Evolutionary conservation across 768 basidiomycete genomes (phyloP).

Genomic region (Lactarius quietus): DNA sequence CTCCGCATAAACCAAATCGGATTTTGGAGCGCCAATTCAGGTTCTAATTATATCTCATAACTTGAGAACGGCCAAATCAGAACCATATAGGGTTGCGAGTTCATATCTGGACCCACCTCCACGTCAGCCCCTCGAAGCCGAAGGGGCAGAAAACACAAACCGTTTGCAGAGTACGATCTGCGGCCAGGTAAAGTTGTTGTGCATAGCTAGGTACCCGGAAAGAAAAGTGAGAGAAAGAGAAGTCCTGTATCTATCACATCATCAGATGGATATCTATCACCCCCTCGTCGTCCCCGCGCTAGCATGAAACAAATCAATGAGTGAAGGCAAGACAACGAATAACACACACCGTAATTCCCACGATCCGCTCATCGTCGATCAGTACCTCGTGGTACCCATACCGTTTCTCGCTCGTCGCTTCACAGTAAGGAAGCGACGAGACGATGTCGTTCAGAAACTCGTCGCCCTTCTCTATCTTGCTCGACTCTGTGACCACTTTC

Average conservation of each 20-base stretch:
- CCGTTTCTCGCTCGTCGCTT: constrained; percentile 22
- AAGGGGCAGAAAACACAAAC: too few relatives aligned
- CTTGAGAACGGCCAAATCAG: background rate
- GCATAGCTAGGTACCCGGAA: constrained; percentile 2
- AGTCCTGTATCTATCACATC: constrained; percentile 3
- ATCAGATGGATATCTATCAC: constrained; percentile 17
- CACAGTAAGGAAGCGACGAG: constrained; percentile 20
- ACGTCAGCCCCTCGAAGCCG: background rate
- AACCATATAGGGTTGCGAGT: background rate
- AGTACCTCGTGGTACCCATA: constrained; percentile 22
- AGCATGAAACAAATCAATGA: background rate
- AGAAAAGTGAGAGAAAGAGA: background rate
- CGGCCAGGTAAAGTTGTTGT: background rate
- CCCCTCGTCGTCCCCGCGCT: constrained; percentile 18
- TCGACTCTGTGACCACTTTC: constrained; percentile 20
- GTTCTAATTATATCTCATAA: constrained; percentile 8
- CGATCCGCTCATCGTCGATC: constrained; percentile 21
- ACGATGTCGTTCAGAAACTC: constrained; percentile 23
- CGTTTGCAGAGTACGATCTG: background rate
- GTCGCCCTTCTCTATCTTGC: constrained; percentile 15
- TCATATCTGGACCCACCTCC: background rate
- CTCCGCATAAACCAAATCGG: background rate
- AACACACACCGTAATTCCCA: constrained; percentile 21
- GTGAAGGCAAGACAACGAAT: background rate
- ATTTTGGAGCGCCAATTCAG: background rate